Base-by-base conservation (phyloP, 2,329 filamentous ascomycete genomes). In the Thielaviopsis cerberus region DNA sequence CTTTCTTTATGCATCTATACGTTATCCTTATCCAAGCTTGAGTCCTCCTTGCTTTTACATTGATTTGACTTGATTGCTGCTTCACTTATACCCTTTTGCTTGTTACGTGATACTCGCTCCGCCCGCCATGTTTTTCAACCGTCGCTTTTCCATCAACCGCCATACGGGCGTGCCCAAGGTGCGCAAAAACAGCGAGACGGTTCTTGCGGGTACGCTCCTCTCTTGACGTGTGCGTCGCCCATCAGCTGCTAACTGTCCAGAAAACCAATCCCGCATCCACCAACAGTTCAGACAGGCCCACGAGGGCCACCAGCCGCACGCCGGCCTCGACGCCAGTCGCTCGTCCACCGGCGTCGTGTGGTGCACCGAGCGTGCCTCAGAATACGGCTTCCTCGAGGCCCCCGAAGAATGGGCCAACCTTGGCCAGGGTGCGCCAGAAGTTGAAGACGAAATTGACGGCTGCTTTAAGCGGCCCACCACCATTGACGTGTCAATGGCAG, bases 301-400 rank as follows among this genome's bases (percentile, higher is more conserved):
- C 71, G 88, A 92, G 70, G 90, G 90, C 60, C 89, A 94, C 73
- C 83, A 87, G 68, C 85, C 88, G 53, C 90, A 96, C 70, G 88
- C 90, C 61, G 91, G 90, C 65, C 83, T 96, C 63, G 90, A 96
- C 67, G 85, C 88, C 57, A 86, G 82, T 61, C 82, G 89, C 69
- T 86, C 88, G 51, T 94, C 87, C 17, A 97, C 91, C 15, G 91
- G 91, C 71, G 91, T 96, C 3, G 86, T 96, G 63, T 96, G 91
- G 91, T 89, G 85, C 63, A 88, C 84, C 2, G 86, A 92, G 72
- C 84, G 88, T 64, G 90, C 90, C 57, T 80, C 82, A 68, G 89
- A 96, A 71, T 86, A 91, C 72, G 91, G 91, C 65, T 96, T 85
- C 73, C 74, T 81, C 55, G 90, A 96, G 3, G 77, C 90, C 64